Base-by-base conservation (phyloP, 306 rosid genomes). In the Gynostemma pentaphyllum region DNA sequence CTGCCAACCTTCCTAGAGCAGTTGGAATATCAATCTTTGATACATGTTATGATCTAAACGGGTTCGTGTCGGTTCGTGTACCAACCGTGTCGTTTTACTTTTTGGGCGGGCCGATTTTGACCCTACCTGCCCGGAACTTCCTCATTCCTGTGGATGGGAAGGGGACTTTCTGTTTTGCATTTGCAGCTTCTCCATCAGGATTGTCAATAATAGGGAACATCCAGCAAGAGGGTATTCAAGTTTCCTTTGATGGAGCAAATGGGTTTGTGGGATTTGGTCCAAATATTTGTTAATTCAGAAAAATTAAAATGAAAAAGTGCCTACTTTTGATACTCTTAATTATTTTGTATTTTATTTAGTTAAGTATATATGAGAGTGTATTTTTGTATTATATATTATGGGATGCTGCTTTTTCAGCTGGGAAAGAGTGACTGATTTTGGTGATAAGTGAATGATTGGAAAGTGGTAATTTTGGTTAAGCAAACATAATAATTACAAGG, bases 261-360 rank as follows among this genome's bases (percentile, higher is more conserved):
- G 97, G 96, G 46, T 87, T 85, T 77, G 80, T 87, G 19, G 97
- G 97, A 34, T 90, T 90, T 69, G 96, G 96, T 32, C 97, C 96
- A 47, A 71, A 76, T 69, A 82, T 87, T 2, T 90, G 97, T 81
- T 90, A 70, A 73, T 18, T 51, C 41, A 26, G 15, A 46, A 64
- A 15, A 23, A 30, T 2, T 28, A 34, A 28, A 27, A 46, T 52
- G 48, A 37, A 24, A 9, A 21, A 15, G 14, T 39, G 18, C 13
- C 13, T 7, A 67, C 50, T 73, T 45, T 55, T 29, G 52, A 23
- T 24, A 42, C 50, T 30, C 9, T 56, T 71, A 14, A 24, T 34
- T 69, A 57, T 27, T 10, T 45, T 49, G 59, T 51, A 67, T 57
- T 64, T 27, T 21, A n/a, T n/a, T n/a, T n/a, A n/a, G n/a, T n/a